Conservation (phyloP, 1,284 basidiomycete genomes). For the Ceratobasidium sp. region DNA sequence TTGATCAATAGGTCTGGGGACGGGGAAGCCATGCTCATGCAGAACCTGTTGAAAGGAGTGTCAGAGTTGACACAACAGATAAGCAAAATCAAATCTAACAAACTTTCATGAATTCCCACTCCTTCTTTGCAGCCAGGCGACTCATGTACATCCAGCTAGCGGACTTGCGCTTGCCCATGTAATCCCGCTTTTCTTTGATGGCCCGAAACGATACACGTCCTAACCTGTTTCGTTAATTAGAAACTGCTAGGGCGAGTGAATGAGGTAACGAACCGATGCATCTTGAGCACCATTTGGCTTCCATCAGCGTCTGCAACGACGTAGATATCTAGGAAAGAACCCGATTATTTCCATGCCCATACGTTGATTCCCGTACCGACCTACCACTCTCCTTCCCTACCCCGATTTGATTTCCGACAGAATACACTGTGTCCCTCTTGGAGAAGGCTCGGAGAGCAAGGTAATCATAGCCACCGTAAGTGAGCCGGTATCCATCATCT, state of each 20-base stretch:
- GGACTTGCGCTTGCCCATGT: constrained; percentile 94
- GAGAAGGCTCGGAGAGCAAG: constrained; percentile 94
- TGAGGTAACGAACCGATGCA: constrained; percentile 77
- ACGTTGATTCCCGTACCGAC: constrained; percentile 48
- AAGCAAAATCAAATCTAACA: not conserved
- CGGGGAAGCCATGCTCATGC: constrained; percentile 94
- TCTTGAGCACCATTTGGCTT: constrained; percentile 89
- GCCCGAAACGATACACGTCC: constrained; percentile 97
- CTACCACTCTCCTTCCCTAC: constrained; percentile 96
- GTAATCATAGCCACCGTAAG: constrained; percentile 98
- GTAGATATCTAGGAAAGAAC: constrained; percentile 84
- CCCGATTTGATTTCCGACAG: constrained; percentile 97
- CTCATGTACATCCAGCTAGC: constrained; percentile 99
- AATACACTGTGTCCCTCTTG: constrained; percentile 86
- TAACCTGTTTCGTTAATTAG: constrained; percentile 67
- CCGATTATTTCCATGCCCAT: not conserved
- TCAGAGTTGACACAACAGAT: not conserved
- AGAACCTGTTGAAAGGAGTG: constrained; percentile 69
- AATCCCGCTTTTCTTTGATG: constrained; percentile 98
- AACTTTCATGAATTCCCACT: constrained; percentile 99
- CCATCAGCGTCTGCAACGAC: constrained; percentile 89
- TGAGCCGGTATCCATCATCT: constrained; percentile 98
- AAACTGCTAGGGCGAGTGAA: constrained; percentile 4
- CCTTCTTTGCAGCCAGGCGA: constrained; percentile 94
- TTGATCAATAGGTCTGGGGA: constrained; percentile 94